Base-by-base conservation (phyloP, 129 eudicot genomes). In the Pulicaria dysenterica region DNA sequence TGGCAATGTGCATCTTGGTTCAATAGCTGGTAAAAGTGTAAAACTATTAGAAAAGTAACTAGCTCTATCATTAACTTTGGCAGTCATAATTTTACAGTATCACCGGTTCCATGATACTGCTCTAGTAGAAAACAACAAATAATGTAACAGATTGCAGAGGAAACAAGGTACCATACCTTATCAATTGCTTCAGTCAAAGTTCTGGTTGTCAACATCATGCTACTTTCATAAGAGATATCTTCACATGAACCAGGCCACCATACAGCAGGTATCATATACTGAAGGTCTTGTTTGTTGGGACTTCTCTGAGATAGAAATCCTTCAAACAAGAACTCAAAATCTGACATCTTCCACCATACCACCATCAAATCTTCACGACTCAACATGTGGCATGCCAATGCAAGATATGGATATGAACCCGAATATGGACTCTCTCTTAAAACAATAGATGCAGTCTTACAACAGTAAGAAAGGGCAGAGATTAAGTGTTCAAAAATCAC, bases 161-260 rank as follows among this genome's bases (percentile, higher is more conserved):
- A 34, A 41, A n/a, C 34, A 31, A 19, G 31, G 17, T 58, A 63
- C 50, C 66, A 12, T 61, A 89, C 99, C 96, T 88, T 91, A 61
- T 82, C 75, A 36, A 95, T 69, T 53, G 92, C 89, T 77, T 87
- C 97, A 5, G 92, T 81, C 67, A 95, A 77, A 58, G 99, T 96
- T 62, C 89, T 85, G 15, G 88, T 86, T 6, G 97, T 91, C 76
- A 95, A 84, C 76, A 79, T 69, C 99, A 95, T 91, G 82, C 97
- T 91, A 69, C 80, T 88, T 87, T 95, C 99, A 80, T 84, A 82
- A 15, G 97, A 86, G 11, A 82, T 66, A 60, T 95, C 97, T 76
- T 91, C 99, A 76, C 72, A 81, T 36, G 99, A 90, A 74, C 96
- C 96, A 75, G 99, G 96, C 99, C 99, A 95, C 96, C 99, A 90